Base-by-base conservation (phyloP, 495 filamentous ascomycete species). In the Penicillium bovifimosum region DNA sequence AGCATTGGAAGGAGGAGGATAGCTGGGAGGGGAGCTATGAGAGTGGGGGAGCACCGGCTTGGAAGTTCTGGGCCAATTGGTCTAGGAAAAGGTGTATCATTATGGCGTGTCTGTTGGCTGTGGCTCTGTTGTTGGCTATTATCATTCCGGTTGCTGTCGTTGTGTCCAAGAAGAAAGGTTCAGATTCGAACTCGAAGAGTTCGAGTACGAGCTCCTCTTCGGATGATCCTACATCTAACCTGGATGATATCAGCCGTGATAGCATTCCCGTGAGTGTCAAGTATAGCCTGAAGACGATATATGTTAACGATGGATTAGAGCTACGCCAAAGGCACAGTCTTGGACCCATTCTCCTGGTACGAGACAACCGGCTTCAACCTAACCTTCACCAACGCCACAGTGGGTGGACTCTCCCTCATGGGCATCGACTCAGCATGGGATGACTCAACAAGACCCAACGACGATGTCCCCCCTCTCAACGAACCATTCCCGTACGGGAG, bases 331-430 rank as follows among this genome's bases (percentile, higher is more conserved):
- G 90, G 88, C 0, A 87, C 87, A 0, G 81, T 86, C 53, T 73
- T 96, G 13, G 93, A 99, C 67, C 95, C 95, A 0, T 96, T 89
- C 54, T 84, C 86, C 10, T 99, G 95, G 95, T 86, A 87, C 43
- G 88, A 96, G 56, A 96, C 92, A 2, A 80, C 75, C 2, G 91
- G 90, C 60, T 95, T 97, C 68, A 99, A 99, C 63, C 73, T 95
- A 48, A 97, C 95, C 0, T 99, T 92, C 63, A 99, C 95, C 0
- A 80, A 83, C 58, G 83, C 79, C 32, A 91, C 82, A 0, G 85
- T 96, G 1, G 95, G 93, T 9, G 89, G 86, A 6, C 77, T 99
- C 28, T 81, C 87, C 0, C 58, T 96, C 41, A 97, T 97, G 88
- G 95, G 95, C 2, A 76, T 99, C 9, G 85, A 87, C 59, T 85